Conservation (phyloP, 2,329 filamentous ascomycete genomes). For the Pezicula carpinea region DNA sequence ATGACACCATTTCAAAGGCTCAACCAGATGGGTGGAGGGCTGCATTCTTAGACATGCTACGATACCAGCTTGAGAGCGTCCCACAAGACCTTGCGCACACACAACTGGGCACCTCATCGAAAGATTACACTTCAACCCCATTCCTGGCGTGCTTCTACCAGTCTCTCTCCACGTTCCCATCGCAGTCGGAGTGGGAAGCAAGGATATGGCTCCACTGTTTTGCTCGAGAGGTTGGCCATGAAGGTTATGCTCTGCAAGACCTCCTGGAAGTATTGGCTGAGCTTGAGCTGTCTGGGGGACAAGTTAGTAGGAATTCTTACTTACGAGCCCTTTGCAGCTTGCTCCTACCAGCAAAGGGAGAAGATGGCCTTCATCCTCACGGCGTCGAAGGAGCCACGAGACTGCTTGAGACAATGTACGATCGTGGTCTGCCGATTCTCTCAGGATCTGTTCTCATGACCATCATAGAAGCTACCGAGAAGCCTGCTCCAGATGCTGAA, state of each 20-base stretch:
- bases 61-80: slow-evolving; percentile 24
- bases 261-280: slow-evolving; percentile 31
- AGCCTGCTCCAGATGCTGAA: not conserved
- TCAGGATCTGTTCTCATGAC: slow-evolving; percentile 26
- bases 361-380: slow-evolving; percentile 2
- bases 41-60: slow-evolving; percentile 13
- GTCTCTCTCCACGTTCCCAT: slow-evolving; percentile 25
- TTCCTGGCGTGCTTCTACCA: slow-evolving; percentile 38
- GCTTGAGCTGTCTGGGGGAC: slow-evolving; percentile 29
- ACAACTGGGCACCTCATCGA: slow-evolving; percentile 32
- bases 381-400: slow-evolving; percentile 30
- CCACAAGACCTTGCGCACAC: slow-evolving; percentile 26
- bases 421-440: slow-evolving; percentile 35
- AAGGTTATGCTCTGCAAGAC: slow-evolving; percentile 30
- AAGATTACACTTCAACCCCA: slow-evolving; percentile 34
- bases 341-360: slow-evolving; percentile 25
- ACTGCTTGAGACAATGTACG: slow-evolving; percentile 36
- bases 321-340: slow-evolving; percentile 33
- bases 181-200: slow-evolving; percentile 26
- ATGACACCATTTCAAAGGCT: slow-evolving; percentile 8
- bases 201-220: slow-evolving; percentile 33
- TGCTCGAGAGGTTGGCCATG: slow-evolving; percentile 34
- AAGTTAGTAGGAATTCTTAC: slow-evolving; percentile 30
- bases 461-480: slow-evolving; percentile 17
- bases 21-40: slow-evolving; percentile 16